These are phyloP conservation scores for Bruguiera parviflora DNA, from an alignment of 345 rosid species.

Conservation along the genomic window DNA sequence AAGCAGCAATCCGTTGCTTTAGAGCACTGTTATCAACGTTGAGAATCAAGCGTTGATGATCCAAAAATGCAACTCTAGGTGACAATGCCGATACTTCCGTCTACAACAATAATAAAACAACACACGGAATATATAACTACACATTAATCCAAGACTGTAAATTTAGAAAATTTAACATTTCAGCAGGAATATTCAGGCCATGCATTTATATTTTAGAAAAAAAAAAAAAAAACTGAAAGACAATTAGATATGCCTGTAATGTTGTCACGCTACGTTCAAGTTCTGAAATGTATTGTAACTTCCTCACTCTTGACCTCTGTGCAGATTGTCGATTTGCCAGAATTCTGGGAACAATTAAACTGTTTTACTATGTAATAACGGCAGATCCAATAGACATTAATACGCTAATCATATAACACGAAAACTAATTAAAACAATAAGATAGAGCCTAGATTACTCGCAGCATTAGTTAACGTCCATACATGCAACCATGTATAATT, in stretches of 20 bases:
- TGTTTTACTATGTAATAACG: too few relatives aligned
- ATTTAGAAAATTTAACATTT: too few relatives aligned
- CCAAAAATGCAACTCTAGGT: slow-evolving; percentile 77
- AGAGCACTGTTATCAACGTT: slow-evolving; percentile 80
- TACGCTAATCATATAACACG: background rate
- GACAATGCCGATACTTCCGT: slow-evolving; percentile 85
- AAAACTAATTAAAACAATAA: background rate
- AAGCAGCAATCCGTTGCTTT: slow-evolving; percentile 91
- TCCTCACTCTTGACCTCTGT: slow-evolving; percentile 66
- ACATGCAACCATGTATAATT: background rate
- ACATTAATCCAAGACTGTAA: too few relatives aligned
- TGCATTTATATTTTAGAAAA: too few relatives aligned
- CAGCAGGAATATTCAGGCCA: too few relatives aligned
- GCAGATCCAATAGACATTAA: too few relatives aligned
- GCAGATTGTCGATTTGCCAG: slow-evolving; percentile 74
- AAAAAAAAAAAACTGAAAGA: slow-evolving; percentile 4
- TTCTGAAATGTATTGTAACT: slow-evolving; percentile 56
- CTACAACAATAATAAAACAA: slow-evolving; percentile 30
- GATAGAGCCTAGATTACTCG: background rate
- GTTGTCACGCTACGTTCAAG: slow-evolving; percentile 66
- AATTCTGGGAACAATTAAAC: slow-evolving; percentile 36
- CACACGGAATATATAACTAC: background rate
- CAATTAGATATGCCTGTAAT: slow-evolving; percentile 41
- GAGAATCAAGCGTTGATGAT: slow-evolving; percentile 82
- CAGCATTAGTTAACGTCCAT: background rate